Evolutionary conservation across 78 protist species (phyloP).

Genomic region (Paulinella micropora): DNA sequence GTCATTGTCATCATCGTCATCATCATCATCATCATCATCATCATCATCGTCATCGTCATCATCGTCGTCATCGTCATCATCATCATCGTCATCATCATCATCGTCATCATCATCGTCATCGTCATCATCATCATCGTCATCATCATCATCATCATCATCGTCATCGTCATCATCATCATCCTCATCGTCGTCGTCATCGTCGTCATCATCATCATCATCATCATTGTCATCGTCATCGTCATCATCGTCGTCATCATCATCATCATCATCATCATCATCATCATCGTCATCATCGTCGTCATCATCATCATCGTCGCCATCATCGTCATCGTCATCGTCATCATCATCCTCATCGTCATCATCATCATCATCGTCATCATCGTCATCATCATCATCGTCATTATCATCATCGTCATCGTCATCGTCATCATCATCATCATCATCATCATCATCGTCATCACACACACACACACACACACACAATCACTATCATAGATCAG

Average conservation of each 20-base stretch:
- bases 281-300: background rate
- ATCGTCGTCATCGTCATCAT: background rate
- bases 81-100: no score
- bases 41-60: background rate
- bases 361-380: background rate
- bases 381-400: background rate
- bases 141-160: no score
- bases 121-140: constrained; percentile 2
- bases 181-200: no score
- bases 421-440: no score
- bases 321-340: no score
- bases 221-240: background rate
- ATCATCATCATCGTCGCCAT: background rate
- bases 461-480: no score
- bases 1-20: background rate
- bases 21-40: constrained; percentile 5
- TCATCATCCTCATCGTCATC: no score
- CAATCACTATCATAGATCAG: no score
- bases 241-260: background rate
- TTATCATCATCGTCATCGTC: background rate
- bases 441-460: no score
- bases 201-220: background rate
- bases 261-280: background rate
- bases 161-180: no score
- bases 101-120: no score